Evolutionary conservation across 768 basidiomycete species (phyloP).

Genomic region (Trametes gibbosa): DNA sequence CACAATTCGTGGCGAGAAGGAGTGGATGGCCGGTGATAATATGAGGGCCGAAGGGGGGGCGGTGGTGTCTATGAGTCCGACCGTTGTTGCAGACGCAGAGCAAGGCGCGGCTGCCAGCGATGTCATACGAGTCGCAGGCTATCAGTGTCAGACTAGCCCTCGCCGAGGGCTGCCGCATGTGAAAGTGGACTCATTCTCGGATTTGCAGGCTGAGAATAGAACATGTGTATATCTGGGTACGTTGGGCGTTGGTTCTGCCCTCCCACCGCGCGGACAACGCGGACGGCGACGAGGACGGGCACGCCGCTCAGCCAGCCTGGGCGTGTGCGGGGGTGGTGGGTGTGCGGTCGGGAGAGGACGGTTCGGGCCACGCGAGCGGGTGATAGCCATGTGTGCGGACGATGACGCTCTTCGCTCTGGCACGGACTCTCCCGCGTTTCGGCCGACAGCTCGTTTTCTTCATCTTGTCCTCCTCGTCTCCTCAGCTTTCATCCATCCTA

Average conservation of each 20-base stretch:
- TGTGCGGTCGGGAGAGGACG: conserved; percentile 9
- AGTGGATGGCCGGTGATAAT: conserved; percentile 9
- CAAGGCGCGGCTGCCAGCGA: conserved; percentile 1
- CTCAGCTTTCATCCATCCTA: conserved; percentile 7
- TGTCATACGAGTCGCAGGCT: neutral
- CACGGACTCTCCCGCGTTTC: conserved; percentile 17
- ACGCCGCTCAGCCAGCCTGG: no score
- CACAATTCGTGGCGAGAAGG: conserved; percentile 4
- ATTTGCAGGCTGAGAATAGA: neutral
- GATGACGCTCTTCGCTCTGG: conserved; percentile 17
- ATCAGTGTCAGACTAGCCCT: no score
- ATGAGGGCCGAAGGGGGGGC: neutral
- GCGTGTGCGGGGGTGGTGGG: no score
- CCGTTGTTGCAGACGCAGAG: neutral
- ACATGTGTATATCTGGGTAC: neutral
- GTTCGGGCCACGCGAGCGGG: conserved; percentile 9
- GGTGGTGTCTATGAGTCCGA: neutral
- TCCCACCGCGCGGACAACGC: neutral
- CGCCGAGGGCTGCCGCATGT: neutral
- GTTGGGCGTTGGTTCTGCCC: no score
- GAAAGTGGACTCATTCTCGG: neutral
- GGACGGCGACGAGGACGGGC: neutral
- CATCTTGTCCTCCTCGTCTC: conserved; percentile 10
- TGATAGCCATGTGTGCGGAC: conserved; percentile 14
- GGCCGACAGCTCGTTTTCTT: conserved; percentile 27